phyloP scores from a whole-genome alignment of 148 eudicot genomes.

The Chenopodium formosanum region DNA sequence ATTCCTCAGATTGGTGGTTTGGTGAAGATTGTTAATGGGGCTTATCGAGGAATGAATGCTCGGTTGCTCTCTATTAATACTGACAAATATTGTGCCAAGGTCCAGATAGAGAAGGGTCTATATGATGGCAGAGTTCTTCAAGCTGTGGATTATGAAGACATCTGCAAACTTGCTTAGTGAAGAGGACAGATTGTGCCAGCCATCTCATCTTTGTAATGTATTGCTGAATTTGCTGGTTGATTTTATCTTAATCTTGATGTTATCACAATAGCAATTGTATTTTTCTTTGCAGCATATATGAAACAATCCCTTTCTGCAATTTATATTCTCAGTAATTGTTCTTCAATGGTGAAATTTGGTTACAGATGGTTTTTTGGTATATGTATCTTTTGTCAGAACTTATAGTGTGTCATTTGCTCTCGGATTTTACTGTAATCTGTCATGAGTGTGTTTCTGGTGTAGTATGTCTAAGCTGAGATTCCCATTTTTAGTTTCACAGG shows the following conservation, averaged over 20 bases:
- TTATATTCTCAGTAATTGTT: neutral
- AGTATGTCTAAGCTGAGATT: neutral
- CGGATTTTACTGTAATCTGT: neutral
- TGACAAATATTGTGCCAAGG: conserved; percentile 71
- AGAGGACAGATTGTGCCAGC: neutral
- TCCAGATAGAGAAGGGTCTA: conserved; percentile 82
- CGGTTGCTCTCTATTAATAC: conserved; percentile 60
- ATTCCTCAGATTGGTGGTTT: conserved; percentile 88
- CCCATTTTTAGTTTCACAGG: neutral
- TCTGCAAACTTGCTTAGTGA: conserved; percentile 28
- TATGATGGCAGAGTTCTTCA: conserved; percentile 85
- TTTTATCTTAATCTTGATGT: neutral
- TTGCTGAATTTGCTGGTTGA: conserved; percentile 1
- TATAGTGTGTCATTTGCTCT: neutral
- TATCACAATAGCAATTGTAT: neutral
- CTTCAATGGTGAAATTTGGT: neutral
- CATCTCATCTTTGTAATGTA: neutral
- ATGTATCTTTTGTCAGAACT: neutral
- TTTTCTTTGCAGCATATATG: neutral
- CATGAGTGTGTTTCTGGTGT: neutral
- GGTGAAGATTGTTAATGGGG: conserved; percentile 88
- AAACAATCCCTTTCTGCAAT: neutral
- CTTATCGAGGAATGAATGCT: conserved; percentile 78
- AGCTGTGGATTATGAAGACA: conserved; percentile 85
- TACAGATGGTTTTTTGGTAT: neutral